phyloP scores from a whole-genome alignment of 2,329 filamentous ascomycete genomes.

The Colletotrichum graminicola region DNA sequence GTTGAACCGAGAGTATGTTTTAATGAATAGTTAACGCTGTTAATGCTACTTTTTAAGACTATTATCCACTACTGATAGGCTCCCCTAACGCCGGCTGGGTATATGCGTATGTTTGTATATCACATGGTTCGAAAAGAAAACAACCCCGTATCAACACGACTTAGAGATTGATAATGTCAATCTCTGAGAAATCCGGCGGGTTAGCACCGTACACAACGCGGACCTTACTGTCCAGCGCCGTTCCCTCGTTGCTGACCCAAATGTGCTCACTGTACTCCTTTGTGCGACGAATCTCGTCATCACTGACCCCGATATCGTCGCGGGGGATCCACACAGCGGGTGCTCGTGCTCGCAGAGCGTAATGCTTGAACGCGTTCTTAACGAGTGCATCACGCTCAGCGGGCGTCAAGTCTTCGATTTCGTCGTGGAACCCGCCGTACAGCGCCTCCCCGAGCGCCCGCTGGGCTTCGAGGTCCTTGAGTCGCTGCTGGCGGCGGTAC shows the following conservation, averaged over 20 bases:
- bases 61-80: slow-evolving; percentile 15
- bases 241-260: slow-evolving; percentile 95
- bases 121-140: slow-evolving; percentile 9
- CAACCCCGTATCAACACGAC: not conserved
- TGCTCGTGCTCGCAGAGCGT: slow-evolving; percentile 83
- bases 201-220: slow-evolving; percentile 87
- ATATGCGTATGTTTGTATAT: slow-evolving; percentile 33
- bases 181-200: slow-evolving; percentile 89
- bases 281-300: slow-evolving; percentile 89
- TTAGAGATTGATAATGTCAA: slow-evolving; percentile 85
- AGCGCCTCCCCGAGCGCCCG: slow-evolving; percentile 81
- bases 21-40: not conserved
- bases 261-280: slow-evolving; percentile 81
- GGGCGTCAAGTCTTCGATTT: slow-evolving; percentile 92
- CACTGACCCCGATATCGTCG: slow-evolving; percentile 89
- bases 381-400: slow-evolving; percentile 89
- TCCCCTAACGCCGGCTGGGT: slow-evolving; percentile 38
- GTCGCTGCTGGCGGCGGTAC: slow-evolving; percentile 63
- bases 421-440: slow-evolving; percentile 89
- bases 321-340: slow-evolving; percentile 95
- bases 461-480: slow-evolving; percentile 78
- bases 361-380: slow-evolving; percentile 90
- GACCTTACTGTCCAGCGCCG: slow-evolving; percentile 85
- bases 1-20: not conserved
- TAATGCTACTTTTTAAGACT: slow-evolving; percentile 8